A percentile compares a stretch with the other conserved stretches of the same genome.
Conservation (phyloP, 2,329 filamentous ascomycete genomes). For the Paramyrothecium sp. region DNA sequence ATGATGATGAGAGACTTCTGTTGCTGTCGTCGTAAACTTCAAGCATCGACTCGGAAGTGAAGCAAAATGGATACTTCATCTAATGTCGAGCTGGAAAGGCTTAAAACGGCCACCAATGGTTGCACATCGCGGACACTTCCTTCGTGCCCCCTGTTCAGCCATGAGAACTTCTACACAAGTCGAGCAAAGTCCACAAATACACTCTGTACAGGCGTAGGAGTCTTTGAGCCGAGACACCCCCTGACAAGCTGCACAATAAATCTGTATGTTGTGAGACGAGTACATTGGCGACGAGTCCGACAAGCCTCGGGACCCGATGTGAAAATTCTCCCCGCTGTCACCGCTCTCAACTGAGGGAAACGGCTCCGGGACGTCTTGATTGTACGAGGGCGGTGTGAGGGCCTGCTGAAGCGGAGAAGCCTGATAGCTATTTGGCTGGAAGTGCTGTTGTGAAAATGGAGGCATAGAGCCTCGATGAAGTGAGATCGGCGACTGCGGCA, state of each 20-base stretch:
- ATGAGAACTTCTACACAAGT: slow-evolving; percentile 82
- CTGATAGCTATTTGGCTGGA: slow-evolving; percentile 67
- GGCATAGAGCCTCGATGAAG: slow-evolving; percentile 62
- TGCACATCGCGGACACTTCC: slow-evolving; percentile 77
- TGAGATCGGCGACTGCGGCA: slow-evolving; percentile 64
- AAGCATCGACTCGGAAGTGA: too few species aligned
- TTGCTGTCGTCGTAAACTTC: too few species aligned
- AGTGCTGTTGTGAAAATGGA: slow-evolving; percentile 60
- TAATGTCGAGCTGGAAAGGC: slow-evolving; percentile 79
- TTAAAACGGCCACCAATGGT: slow-evolving; percentile 80
- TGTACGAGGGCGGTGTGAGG: slow-evolving; percentile 77
- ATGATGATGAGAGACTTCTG: not conserved
- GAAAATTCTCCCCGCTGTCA: slow-evolving; percentile 69
- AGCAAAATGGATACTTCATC: slow-evolving; percentile 42
- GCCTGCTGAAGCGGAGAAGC: slow-evolving; percentile 89
- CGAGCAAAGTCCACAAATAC: slow-evolving; percentile 88
- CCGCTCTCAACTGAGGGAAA: slow-evolving; percentile 88
- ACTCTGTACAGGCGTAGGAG: slow-evolving; percentile 93
- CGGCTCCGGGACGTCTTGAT: slow-evolving; percentile 67
- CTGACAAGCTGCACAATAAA: slow-evolving; percentile 88
- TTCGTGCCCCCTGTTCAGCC: slow-evolving; percentile 70
- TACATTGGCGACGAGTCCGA: slow-evolving; percentile 72
- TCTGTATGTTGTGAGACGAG: slow-evolving; percentile 75
- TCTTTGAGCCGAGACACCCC: slow-evolving; percentile 74
- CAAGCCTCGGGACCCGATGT: slow-evolving; percentile 64